Conservation (phyloP, 2,329 filamentous ascomycete genomes). For the Colletotrichum sp. region DNA sequence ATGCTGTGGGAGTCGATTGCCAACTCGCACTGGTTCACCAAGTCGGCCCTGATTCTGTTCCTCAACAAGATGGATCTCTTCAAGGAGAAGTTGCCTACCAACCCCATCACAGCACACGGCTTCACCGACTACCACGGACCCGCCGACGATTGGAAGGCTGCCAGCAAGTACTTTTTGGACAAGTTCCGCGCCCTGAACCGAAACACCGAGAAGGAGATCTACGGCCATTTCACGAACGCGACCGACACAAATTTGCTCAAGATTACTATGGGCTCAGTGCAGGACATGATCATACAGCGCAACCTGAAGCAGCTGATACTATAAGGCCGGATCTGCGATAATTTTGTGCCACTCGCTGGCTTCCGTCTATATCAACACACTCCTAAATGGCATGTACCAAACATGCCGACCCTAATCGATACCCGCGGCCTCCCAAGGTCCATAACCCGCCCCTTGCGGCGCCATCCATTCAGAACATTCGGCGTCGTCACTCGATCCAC, state of each 20-base stretch:
- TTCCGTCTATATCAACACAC: not conserved
- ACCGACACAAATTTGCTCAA: constrained; percentile 77
- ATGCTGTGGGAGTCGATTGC: constrained; percentile 88
- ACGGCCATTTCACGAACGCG: constrained; percentile 66
- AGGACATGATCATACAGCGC: constrained; percentile 87
- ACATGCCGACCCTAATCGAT: constrained; percentile 15
- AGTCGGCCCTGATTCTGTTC: constrained; percentile 82
- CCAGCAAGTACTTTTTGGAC: constrained; percentile 81
- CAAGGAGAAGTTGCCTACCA: constrained; percentile 73
- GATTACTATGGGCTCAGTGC: constrained; percentile 84
- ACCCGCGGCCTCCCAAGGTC: constrained; percentile 4
- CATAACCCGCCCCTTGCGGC: not conserved
- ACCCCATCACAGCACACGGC: constrained; percentile 73
- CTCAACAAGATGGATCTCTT: constrained; percentile 90
- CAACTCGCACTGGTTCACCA: constrained; percentile 86
- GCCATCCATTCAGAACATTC: not conserved
- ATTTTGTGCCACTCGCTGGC: not conserved
- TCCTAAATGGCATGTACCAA: not conserved
- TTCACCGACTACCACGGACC: constrained; percentile 82
- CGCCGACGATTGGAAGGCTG: constrained; percentile 72
- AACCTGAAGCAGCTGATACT: constrained; percentile 81
- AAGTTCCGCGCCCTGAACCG: constrained; percentile 80
- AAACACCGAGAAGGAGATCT: constrained; percentile 67
- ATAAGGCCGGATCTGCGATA: constrained; percentile 40
- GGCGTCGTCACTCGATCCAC: not conserved